Conservation (phyloP, 208 protist genomes). For the Herpetomonas samuelpessoai region DNA sequence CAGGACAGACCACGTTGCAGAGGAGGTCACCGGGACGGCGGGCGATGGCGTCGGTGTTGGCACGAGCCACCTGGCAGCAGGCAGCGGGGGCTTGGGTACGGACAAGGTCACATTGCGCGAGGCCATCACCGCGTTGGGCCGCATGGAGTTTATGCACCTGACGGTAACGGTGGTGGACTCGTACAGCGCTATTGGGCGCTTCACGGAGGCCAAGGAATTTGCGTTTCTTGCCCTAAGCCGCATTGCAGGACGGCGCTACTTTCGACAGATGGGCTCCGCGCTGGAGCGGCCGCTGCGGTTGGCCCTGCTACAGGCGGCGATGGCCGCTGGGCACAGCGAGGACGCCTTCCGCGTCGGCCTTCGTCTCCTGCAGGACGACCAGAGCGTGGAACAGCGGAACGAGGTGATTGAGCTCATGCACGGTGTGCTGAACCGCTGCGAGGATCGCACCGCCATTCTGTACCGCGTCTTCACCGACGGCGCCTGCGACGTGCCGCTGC, state of each 20-base stretch:
- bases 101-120: slow-evolving; percentile 70
- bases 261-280: slow-evolving; percentile 41
- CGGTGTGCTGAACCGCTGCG: slow-evolving; percentile 64
- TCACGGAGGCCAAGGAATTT: slow-evolving; percentile 88
- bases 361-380: slow-evolving; percentile 71
- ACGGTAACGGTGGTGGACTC: slow-evolving; percentile 75
- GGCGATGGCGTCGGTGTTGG: not conserved
- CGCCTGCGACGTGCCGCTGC: slow-evolving; percentile 40
- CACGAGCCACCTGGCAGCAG: slow-evolving; percentile 7
- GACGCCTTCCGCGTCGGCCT: slow-evolving; percentile 81
- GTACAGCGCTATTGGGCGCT: slow-evolving; percentile 81
- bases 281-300: slow-evolving; percentile 73
- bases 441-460: slow-evolving; percentile 47
- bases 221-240: slow-evolving; percentile 66
- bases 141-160: slow-evolving; percentile 58
- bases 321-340: slow-evolving; percentile 70
- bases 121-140: slow-evolving; percentile 57
- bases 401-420: slow-evolving; percentile 78
- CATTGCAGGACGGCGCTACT: slow-evolving; percentile 35
- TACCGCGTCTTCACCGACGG: slow-evolving; percentile 47
- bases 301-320: slow-evolving; percentile 70
- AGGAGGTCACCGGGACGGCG: slow-evolving; percentile 7
- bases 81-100: slow-evolving; percentile 3
- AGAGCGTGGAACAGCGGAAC: slow-evolving; percentile 46
- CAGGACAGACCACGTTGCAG: slow-evolving; percentile 3